Evolutionary conservation across 1,284 basidiomycete species (phyloP), one percentile per base, ranked within the genome.

Genomic region (Ustilago curta): DNA sequence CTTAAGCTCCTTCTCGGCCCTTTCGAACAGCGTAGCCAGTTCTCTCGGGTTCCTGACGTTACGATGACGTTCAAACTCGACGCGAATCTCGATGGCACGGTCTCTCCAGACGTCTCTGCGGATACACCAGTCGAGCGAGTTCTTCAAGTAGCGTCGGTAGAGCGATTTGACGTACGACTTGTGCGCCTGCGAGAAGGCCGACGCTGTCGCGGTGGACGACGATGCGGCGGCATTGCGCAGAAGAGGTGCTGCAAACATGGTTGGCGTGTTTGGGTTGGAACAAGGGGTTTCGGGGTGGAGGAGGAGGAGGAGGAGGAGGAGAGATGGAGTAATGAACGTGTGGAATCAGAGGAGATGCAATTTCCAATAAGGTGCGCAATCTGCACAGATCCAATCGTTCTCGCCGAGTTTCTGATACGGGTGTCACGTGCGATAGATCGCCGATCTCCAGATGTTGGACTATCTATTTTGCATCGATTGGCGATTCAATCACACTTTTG

Each of bases 21-120:
- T 90, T 82, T 91, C 90, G 43, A 97, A 87, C 59, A 97, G 89
- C n/a, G 87, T 83, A 14, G 92, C 92, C 58, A 97, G 87, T 31
- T 91, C 91, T 74, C 95, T 89, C 16, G 95, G 95, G 85, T 97
- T 93, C 65, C 90, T 89, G 58, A 97, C 90, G 83, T 96, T 88
- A 67, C 95, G 95, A 88, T 97, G 93, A 76, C 88, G 87, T 87
- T 97, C 95, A 85, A 97, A 97, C 45, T 94, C 91, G 72, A 94
- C 94, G 68, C 95, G 88, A 79, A 97, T 93, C 85, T 91, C 88
- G 77, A 94, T 87, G 6, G 94, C 94, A 82, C 91, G 89, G 75
- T 88, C 88, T 72, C 95, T 89, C 93, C 93, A 97, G 7, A 93
- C 82, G 82, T 94, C 92, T 71, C 94, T 88, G 64, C 91, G 88